A percentile compares a stretch with the other conserved stretches of the same genome.
phyloP scores from a whole-genome alignment of 2,329 filamentous ascomycete species.

The Penicillium sp. region DNA sequence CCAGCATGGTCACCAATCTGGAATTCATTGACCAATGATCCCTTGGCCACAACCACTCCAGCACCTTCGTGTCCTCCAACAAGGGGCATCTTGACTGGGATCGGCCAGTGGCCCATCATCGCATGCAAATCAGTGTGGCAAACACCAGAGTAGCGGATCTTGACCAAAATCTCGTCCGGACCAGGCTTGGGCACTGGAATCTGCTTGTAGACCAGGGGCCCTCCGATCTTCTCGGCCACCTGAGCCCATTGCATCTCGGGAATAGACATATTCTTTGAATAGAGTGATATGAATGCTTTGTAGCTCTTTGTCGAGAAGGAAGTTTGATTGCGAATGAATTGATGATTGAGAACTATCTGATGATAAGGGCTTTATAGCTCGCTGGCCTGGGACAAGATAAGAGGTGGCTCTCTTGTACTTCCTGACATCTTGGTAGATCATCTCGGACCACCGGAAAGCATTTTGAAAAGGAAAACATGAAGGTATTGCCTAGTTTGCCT shows the following conservation, averaged over 20 bases:
- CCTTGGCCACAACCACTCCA: constrained; percentile 77
- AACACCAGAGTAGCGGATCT: constrained; percentile 87
- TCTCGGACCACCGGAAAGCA: constrained; percentile 15
- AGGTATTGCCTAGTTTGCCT: background rate
- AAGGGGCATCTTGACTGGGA: constrained; percentile 78
- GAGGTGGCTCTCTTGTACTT: background rate
- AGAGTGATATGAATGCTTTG: background rate
- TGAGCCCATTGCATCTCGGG: constrained; percentile 90
- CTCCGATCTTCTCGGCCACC: constrained; percentile 81
- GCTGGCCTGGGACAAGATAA: too few species aligned
- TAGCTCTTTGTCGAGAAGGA: constrained; percentile 8
- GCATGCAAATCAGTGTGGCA: constrained; percentile 87
- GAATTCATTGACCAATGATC: constrained; percentile 74
- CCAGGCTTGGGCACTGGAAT: constrained; percentile 82
- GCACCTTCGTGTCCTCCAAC: constrained; percentile 77
- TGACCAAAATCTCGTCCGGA: constrained; percentile 87
- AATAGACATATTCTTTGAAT: constrained; percentile 51
- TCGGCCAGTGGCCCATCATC: constrained; percentile 86
- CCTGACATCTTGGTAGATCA: constrained; percentile 4
- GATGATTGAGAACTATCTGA: background rate
- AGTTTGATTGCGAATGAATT: background rate
- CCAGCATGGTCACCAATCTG: constrained; percentile 81
- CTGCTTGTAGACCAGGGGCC: constrained; percentile 60
- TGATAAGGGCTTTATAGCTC: constrained; percentile 15
- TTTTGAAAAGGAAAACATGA: background rate